Evolutionary conservation across 768 basidiomycete genomes (phyloP).

Genomic region (Amanita fuliginea): DNA sequence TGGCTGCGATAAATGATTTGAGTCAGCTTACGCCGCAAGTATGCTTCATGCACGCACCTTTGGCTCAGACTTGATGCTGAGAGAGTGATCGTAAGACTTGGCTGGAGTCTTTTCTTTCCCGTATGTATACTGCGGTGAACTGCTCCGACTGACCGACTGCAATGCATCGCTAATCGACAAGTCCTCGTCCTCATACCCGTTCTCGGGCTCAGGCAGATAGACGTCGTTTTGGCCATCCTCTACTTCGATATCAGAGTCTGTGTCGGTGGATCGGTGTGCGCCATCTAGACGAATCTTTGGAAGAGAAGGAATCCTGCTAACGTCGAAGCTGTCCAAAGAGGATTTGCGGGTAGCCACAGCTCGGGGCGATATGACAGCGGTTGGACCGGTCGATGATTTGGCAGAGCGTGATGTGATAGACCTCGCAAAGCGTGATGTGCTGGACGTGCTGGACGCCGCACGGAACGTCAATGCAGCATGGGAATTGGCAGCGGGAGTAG

Average conservation of each 20-base stretch:
- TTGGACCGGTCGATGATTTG: constrained; percentile 30
- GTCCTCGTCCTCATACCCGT: constrained; percentile 31
- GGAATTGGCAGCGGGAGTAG: constrained; percentile 47
- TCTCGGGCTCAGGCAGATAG: constrained; percentile 38
- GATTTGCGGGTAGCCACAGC: constrained; percentile 17
- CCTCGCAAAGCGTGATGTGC: constrained; percentile 37
- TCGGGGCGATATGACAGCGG: constrained; percentile 3
- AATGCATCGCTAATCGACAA: constrained; percentile 47
- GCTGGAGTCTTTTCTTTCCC: constrained; percentile 32
- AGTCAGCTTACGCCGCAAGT: not conserved
- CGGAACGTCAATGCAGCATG: constrained; percentile 36
- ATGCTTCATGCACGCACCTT: constrained; percentile 28
- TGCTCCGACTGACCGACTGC: constrained; percentile 41
- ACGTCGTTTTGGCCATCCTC: constrained; percentile 42
- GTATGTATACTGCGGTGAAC: constrained; percentile 36
- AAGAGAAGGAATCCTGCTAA: constrained; percentile 45
- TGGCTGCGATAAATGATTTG: constrained; percentile 23
- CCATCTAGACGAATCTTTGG: constrained; percentile 23
- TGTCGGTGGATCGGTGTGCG: constrained; percentile 22
- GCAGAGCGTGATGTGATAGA: constrained; percentile 40
- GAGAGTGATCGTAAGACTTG: constrained; percentile 46
- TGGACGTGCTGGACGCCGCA: constrained; percentile 31
- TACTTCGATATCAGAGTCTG: constrained; percentile 17
- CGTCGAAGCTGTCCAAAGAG: constrained; percentile 44
- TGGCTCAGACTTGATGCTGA: constrained; percentile 49